Evolutionary conservation across 139 green algal genomes (phyloP), one percentile per base, ranked within the genome.

Genomic region (Microglena sp.): DNA sequence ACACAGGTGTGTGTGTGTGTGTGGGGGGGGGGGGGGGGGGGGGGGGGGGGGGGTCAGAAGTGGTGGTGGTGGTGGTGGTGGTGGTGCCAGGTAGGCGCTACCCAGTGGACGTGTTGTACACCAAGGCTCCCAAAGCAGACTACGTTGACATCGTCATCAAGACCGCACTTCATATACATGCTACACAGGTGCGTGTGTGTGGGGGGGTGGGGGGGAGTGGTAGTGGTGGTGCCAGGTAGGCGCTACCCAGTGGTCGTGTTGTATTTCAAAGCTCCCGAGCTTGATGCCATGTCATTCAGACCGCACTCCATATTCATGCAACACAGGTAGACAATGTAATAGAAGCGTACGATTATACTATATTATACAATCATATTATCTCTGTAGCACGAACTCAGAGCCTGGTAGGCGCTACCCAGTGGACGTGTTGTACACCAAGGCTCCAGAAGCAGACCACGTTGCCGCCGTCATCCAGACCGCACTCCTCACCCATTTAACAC

Each of bases 211-310:
- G n/a, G n/a, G n/a, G n/a, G n/a, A n/a, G n/a, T n/a, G n/a, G n/a
- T n/a, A n/a, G n/a, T n/a, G n/a, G n/a, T n/a, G 8, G 40, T 15
- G 15, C 91, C 90, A 1, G 75, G 75, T 2, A 81, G 93, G 57
- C 96, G 86, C 24, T 99, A 97, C 79, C 90, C 89, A 2, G 93
- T 99, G 21, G 92, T 97, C 74, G 96, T 99, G 68, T 67, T 96
- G 60, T 98, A 97, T 83, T 95, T 90, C 53, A 96, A 97, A 64
- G 86, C 86, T 7, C 90, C 90, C 5, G 89, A 96, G 80, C 90
- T 88, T 6, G 91, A 98, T 80, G 97, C 96, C 74, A 77, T 98
- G 72, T 73, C 3, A 82, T 96, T 24, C 81, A 89, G 2, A 96
- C 91, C 22, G 75, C 83, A 32, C 80, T 94, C 30, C 84, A 91